Evolutionary conservation across 192 early-diverging fungal genomes (phyloP).

Genomic region (Spizellomyces sp.): DNA sequence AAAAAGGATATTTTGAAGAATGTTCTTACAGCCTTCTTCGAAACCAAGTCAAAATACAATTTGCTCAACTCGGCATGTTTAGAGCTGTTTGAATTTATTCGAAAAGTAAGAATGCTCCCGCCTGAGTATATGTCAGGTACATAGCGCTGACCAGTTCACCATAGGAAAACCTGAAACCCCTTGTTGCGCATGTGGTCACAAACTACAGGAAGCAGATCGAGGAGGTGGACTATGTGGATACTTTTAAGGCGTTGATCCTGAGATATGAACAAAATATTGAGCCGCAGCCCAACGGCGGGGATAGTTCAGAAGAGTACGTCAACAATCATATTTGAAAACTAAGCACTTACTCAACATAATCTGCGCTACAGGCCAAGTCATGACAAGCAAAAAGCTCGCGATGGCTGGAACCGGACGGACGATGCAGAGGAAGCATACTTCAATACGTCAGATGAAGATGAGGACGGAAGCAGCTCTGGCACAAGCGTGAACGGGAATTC

Average conservation of each 20-base stretch:
- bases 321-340: conserved; percentile 3
- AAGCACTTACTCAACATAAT: background rate
- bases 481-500: background rate
- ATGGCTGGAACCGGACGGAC: conserved; percentile 57
- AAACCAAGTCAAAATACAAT: conserved; percentile 73
- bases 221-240: conserved; percentile 63
- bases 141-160: background rate
- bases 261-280: conserved; percentile 70
- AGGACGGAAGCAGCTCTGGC: conserved; percentile 5
- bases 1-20: conserved; percentile 73
- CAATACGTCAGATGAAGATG: conserved; percentile 50
- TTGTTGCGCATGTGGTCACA: conserved; percentile 73
- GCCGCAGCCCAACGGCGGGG: conserved; percentile 37
- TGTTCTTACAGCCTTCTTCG: conserved; percentile 63
- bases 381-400: conserved; percentile 2
- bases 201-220: conserved; percentile 62
- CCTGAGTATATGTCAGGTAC: background rate
- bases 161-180: conserved; percentile 59
- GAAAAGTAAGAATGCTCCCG: conserved; percentile 48
- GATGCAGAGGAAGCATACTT: conserved; percentile 86
- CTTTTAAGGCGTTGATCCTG: conserved; percentile 58
- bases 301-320: conserved; percentile 19
- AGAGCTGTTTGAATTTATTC: conserved; percentile 84
- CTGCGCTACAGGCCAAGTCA: background rate
- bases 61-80: conserved; percentile 87